A percentile compares a stretch with the other conserved stretches of the same genome.
These are phyloP conservation scores for Jimgerdemannia lactiflua DNA, from an alignment of 192 early-diverging fungal species.

Conservation along the genomic window DNA sequence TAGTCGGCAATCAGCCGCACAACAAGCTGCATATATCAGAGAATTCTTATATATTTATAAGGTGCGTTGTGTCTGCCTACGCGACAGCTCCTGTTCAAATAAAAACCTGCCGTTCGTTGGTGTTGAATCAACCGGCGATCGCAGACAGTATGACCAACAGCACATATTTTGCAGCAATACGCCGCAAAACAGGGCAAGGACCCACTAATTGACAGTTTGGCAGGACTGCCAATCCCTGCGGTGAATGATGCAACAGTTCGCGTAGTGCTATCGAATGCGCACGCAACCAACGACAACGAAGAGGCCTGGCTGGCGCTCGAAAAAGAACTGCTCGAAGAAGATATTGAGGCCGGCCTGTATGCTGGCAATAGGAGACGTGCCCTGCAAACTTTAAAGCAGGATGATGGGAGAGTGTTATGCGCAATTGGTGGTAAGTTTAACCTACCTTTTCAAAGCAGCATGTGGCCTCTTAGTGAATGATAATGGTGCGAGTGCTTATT, in stretches of 20 bases:
- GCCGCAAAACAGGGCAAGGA: conserved; percentile 39
- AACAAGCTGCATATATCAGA: conserved; percentile 66
- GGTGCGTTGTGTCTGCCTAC: conserved; percentile 32
- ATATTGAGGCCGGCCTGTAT: conserved; percentile 34
- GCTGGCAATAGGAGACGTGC: conserved; percentile 18
- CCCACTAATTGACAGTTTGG: conserved; percentile 38
- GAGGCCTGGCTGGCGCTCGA: conserved; percentile 73
- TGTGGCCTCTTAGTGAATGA: neutral
- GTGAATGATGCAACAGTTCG: conserved; percentile 53
- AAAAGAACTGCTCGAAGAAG: conserved; percentile 55
- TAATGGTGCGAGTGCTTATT: neutral
- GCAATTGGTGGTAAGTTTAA: conserved; percentile 68
- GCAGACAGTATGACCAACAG: too few relatives aligned
- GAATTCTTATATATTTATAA: conserved; percentile 80
- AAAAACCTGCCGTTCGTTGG: too few relatives aligned
- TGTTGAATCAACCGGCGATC: too few relatives aligned
- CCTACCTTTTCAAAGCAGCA: neutral
- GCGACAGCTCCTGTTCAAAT: conserved; percentile 5
- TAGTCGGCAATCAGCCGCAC: conserved; percentile 58
- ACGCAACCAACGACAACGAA: conserved; percentile 49
- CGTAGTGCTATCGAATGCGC: conserved; percentile 61
- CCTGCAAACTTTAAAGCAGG: conserved; percentile 26
- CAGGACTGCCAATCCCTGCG: conserved; percentile 58
- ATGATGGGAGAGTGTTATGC: conserved; percentile 55
- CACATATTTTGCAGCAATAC: conserved; percentile 36